phyloP scores from a whole-genome alignment of 208 protist genomes.

The Trypanosomatidae sp. region DNA sequence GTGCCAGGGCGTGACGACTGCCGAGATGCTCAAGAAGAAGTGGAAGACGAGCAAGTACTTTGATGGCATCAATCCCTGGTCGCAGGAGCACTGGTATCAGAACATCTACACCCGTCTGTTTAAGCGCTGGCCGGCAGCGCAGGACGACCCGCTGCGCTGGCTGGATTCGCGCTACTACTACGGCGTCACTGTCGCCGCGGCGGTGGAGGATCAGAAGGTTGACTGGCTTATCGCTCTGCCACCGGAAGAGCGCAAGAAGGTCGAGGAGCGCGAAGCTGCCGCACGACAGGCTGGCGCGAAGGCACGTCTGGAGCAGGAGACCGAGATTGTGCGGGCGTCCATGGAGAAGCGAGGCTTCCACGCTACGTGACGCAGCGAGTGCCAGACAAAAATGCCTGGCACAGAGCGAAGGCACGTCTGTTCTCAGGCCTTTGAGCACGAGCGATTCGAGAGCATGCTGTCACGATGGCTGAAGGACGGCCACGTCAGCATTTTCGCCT shows the following conservation, averaged over 20 bases:
- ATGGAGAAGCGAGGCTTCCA: conserved; percentile 15
- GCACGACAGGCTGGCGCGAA: conserved; percentile 14
- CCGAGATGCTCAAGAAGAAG: conserved; percentile 40
- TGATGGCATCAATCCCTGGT: conserved; percentile 50
- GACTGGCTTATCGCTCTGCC: conserved; percentile 43
- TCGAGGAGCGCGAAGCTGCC: conserved; percentile 21
- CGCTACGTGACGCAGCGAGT: background rate
- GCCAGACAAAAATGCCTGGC: background rate
- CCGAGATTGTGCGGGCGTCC: conserved; percentile 9
- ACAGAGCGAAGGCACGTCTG: background rate
- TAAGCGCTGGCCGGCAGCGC: conserved; percentile 15
- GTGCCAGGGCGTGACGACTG: conserved; percentile 39
- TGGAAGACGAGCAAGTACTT: conserved; percentile 36
- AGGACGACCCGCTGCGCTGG: conserved; percentile 21
- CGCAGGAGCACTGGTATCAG: conserved; percentile 29
- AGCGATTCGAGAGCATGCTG: background rate
- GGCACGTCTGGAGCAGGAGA: conserved; percentile 17
- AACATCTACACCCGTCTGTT: conserved; percentile 25
- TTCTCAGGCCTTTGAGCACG: background rate
- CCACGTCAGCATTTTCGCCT: background rate
- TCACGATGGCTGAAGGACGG: background rate
- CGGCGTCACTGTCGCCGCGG: conserved; percentile 35
- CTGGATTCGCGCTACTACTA: conserved; percentile 48
- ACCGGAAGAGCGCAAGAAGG: conserved; percentile 28
- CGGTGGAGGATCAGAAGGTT: conserved; percentile 42